A percentile compares a stretch with the other conserved stretches of the same genome.
These are phyloP conservation scores for Kwoniella dejecticola DNA, from an alignment of 768 basidiomycete species.

Conservation along the genomic window DNA sequence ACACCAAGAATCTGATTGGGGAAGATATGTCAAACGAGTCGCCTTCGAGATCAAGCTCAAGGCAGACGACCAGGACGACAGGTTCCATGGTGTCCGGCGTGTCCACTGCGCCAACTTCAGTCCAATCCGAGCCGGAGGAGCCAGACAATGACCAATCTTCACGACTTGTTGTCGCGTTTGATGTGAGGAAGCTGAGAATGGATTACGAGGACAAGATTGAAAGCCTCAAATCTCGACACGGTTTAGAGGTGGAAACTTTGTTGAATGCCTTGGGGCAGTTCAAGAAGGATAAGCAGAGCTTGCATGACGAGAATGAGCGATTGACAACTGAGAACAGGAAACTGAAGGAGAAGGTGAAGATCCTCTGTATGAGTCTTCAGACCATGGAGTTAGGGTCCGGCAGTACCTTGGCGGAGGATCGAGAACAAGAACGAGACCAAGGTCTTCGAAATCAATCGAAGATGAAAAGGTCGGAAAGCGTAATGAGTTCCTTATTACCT, in stretches of 20 bases:
- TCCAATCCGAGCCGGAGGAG: background rate
- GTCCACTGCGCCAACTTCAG: conserved; percentile 15
- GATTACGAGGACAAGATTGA: conserved; percentile 11
- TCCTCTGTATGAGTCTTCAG: conserved; percentile 5
- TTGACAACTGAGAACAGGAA: conserved; percentile 14
- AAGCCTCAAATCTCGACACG: conserved; percentile 16
- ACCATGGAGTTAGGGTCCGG: background rate
- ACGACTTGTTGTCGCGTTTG: background rate
- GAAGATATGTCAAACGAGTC: too few relatives aligned
- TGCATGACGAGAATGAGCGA: conserved; percentile 20
- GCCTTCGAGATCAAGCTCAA: conserved; percentile 11
- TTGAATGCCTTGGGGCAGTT: conserved; percentile 15
- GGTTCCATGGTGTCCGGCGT: background rate
- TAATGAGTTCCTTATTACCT: conserved; percentile 10
- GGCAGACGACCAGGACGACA: conserved; percentile 1
- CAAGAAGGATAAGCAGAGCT: conserved; percentile 13
- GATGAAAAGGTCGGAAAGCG: conserved; percentile 8
- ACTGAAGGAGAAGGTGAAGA: conserved; percentile 11
- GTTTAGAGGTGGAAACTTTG: conserved; percentile 26
- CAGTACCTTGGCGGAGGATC: too few relatives aligned
- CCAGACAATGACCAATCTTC: background rate
- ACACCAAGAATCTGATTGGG: too few relatives aligned
- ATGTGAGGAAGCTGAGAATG: background rate
- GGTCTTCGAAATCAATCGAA: too few relatives aligned
- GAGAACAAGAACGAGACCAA: too few relatives aligned